phyloP scores from a whole-genome alignment of 164 flowering plant species.

The Santalum album region DNA sequence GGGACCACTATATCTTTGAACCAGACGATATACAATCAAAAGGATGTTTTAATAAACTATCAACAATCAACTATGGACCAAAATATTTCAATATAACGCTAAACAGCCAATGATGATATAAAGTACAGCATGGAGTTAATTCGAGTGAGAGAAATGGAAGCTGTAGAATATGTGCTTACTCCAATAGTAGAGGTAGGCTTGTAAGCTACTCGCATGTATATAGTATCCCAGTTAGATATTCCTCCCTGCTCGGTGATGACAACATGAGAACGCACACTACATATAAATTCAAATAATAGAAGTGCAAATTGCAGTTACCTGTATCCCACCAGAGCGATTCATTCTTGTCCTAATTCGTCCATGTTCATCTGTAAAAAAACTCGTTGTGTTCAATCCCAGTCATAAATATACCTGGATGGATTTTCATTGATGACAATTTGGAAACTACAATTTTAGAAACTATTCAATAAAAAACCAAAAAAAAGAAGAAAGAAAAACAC shows the following conservation, averaged over 20 bases:
- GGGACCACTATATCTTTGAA: too few relatives aligned
- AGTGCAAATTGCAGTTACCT: constrained; percentile 32
- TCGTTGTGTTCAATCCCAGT: constrained; percentile 96
- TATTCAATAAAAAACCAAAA: too few relatives aligned
- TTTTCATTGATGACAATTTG: constrained; percentile 1
- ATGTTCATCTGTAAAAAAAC: constrained; percentile 58
- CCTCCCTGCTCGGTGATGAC: constrained; percentile 55
- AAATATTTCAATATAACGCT: too few relatives aligned
- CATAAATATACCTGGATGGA: constrained; percentile 71
- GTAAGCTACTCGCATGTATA: constrained; percentile 83
- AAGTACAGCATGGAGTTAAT: neutral
- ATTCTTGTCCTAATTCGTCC: constrained; percentile 85
- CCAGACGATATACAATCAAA: too few relatives aligned
- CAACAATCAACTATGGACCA: too few relatives aligned
- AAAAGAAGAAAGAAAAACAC: neutral
- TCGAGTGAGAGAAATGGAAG: constrained; percentile 4
- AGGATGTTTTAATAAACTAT: too few relatives aligned
- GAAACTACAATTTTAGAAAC: too few relatives aligned
- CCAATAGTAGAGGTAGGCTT: constrained; percentile 90
- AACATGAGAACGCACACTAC: neutral
- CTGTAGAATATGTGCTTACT: constrained; percentile 32
- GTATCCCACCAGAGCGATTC: constrained; percentile 97
- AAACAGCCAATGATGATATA: neutral
- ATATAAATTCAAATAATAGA: neutral
- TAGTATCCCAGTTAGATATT: constrained; percentile 93